Evolutionary conservation across 1,139 yeast species (phyloP).

Genomic region (Williopsis jadinii): DNA sequence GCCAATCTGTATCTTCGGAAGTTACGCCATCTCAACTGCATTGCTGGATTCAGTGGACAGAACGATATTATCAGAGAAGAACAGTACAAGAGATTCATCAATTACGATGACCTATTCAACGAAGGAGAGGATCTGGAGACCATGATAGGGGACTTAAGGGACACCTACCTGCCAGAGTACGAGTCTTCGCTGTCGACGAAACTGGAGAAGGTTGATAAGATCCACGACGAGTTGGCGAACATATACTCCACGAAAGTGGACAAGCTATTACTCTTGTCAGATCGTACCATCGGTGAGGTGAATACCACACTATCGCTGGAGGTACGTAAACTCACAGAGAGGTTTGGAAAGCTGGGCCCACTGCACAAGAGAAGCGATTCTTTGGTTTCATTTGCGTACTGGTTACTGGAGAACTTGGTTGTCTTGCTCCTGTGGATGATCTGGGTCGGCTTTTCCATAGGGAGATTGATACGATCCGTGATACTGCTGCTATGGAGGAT

Average conservation of each 20-base stretch:
- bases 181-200: slow-evolving; percentile 10
- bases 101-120: slow-evolving; percentile 19
- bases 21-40: slow-evolving; percentile 12
- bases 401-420: slow-evolving; percentile 45
- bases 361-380: slow-evolving; percentile 16
- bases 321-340: slow-evolving; percentile 62
- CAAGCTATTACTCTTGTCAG: slow-evolving; percentile 60
- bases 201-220: slow-evolving; percentile 16
- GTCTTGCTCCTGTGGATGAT: slow-evolving; percentile 57
- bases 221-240: slow-evolving; percentile 28
- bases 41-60: slow-evolving; percentile 18
- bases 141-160: slow-evolving; percentile 1
- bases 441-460: slow-evolving; percentile 64
- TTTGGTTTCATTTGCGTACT: slow-evolving; percentile 17
- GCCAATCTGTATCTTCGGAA: slow-evolving; percentile 20
- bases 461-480: slow-evolving; percentile 33
- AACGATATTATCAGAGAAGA: slow-evolving; percentile 13
- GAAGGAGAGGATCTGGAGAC: slow-evolving; percentile 7
- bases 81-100: slow-evolving; percentile 16
- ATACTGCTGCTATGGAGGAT: slow-evolving; percentile 32
- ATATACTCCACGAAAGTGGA: slow-evolving; percentile 46
- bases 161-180: slow-evolving; percentile 4
- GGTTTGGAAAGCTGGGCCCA: slow-evolving; percentile 48
- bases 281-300: slow-evolving; percentile 73
- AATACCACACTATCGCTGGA: slow-evolving; percentile 75